Percentiles rank a stretch among this genome's conserved stretches.
These are phyloP conservation scores for Trapa incisa DNA, from an alignment of 345 rosid genomes.

Conservation along the genomic window DNA sequence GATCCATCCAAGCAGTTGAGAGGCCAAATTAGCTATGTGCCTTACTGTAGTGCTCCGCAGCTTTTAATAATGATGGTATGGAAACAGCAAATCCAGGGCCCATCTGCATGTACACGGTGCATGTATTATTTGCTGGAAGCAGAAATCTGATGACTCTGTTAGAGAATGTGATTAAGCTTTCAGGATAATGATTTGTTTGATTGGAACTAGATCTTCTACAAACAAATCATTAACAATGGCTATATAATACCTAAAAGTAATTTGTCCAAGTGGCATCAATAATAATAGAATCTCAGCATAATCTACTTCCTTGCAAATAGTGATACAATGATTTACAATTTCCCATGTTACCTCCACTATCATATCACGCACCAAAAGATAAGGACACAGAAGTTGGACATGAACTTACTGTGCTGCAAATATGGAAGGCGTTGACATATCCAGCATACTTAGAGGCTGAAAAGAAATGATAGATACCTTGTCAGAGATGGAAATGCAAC, in stretches of 20 bases:
- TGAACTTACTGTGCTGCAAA: constrained; percentile 38
- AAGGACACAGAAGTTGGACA: not conserved
- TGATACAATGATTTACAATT: not conserved
- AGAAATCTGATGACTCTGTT: not conserved
- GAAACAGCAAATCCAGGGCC: constrained; percentile 74
- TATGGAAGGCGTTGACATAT: constrained; percentile 22
- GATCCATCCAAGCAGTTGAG: not conserved
- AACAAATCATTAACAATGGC: not conserved
- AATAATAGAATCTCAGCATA: not conserved
- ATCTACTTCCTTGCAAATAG: not conserved
- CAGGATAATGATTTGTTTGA: no score
- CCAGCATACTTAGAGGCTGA: constrained; percentile 80
- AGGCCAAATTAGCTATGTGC: constrained; percentile 21
- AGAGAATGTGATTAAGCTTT: no score
- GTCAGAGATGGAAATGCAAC: not conserved
- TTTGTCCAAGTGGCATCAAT: not conserved
- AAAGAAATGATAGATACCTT: not conserved
- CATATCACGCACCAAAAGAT: not conserved
- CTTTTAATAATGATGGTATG: constrained; percentile 85
- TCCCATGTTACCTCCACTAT: not conserved
- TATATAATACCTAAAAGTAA: no score
- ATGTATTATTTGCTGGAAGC: not conserved
- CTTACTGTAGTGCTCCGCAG: constrained; percentile 65
- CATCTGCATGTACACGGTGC: constrained; percentile 52
- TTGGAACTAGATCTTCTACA: no score